A percentile compares a stretch with the other conserved stretches of the same genome.
Conservation (phyloP, 2,329 filamentous ascomycete species). For the Penicillium aurantiogriseum region DNA sequence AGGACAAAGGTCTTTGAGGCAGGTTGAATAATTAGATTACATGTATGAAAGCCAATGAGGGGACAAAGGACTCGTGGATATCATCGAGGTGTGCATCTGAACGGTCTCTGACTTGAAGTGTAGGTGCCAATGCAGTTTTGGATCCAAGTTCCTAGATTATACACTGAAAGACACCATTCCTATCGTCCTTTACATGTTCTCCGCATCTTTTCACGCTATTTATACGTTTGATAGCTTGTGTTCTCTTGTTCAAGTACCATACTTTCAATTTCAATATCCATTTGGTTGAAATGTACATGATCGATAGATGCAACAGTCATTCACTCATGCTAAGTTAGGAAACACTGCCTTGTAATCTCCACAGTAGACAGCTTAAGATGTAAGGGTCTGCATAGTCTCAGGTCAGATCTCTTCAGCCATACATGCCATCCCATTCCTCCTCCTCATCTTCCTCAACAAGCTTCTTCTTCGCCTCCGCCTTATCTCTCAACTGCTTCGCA, state of each 20-base stretch:
- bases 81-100: background rate
- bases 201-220: background rate
- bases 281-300: background rate
- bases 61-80: background rate
- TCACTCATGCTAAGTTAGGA: conserved; percentile 1
- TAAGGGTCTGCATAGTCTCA: conserved; percentile 5
- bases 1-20: background rate
- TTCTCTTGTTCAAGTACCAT: background rate
- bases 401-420: conserved; percentile 31
- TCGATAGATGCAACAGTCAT: conserved; percentile 1
- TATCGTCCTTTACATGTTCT: background rate
- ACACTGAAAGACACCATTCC: background rate
- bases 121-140: background rate
- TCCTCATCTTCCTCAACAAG: conserved; percentile 44
- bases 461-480: conserved; percentile 49
- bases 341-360: background rate
- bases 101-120: background rate
- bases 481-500: conserved; percentile 54
- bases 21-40: background rate
- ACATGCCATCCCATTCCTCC: conserved; percentile 52
- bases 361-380: background rate
- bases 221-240: background rate
- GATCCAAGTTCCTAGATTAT: background rate
- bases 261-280: background rate
- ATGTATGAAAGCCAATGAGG: background rate